Evolutionary conservation across 2,329 filamentous ascomycete genomes (phyloP), one percentile per base, ranked within the genome.

Genomic region (Microsporum ferrugineum): DNA sequence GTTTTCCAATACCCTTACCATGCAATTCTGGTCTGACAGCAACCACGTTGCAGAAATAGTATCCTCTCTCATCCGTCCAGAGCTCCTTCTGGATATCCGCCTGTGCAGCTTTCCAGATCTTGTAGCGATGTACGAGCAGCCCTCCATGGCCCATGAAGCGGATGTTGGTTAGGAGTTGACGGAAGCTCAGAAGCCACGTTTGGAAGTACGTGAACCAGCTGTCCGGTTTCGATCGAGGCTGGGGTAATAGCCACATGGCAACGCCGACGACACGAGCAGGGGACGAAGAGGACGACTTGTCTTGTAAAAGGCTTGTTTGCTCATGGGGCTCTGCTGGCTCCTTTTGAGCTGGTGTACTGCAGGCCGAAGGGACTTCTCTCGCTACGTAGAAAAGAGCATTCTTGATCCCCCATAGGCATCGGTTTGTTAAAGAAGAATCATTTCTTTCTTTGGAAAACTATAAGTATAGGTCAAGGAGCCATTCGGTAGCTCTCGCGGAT

Each of bases 1-100:
- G 77, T 63, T 82, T 82, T 0, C 86, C 87, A 1, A 89, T 80
- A 0, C 87, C 87, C 66, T 79, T 82, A 0, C 85, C 85, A 69
- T 89, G 86, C 36, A 79, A 79, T 57, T 83, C 80, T 0, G 86
- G 84, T 14, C 82, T 71, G 1, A 89, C 86, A 0, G 86, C 85
- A 67, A 89, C 83, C 63, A 89, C 88, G 68, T 89, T 90, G 65
- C 87, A 85, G 66, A 89, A 89, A 68, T 88, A 89, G 68, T 89
- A 89, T 0, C 87, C 87, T 3, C 79, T 76, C 0, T 80, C 77
- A 61, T 88, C 84, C 0, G 76, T 82, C 87, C 86, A 89, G 2
- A 88, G 72, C 31, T 80, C 73, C 0, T 75, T 74, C 60, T 89
- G 86, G 0, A 82, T 84, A 43, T 81, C 75, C 0, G 80, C 78